Conservation (phyloP, 352 stramenopile genomes). For the Pythium biforme region DNA sequence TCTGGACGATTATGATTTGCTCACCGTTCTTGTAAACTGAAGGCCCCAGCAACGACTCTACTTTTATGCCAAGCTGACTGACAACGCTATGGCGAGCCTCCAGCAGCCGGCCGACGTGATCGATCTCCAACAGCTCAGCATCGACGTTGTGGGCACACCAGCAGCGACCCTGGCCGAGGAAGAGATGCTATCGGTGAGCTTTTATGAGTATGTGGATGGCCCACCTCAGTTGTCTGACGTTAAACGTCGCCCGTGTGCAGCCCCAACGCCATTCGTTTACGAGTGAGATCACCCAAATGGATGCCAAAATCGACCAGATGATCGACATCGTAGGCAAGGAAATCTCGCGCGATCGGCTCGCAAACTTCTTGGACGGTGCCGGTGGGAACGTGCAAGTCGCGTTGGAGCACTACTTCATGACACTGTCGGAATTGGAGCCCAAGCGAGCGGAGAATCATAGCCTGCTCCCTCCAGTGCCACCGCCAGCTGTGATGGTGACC, state of each 20-base stretch:
- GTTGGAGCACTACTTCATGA: constrained; percentile 91
- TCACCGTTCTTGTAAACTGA: background rate
- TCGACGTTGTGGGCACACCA: constrained; percentile 58
- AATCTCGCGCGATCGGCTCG: constrained; percentile 66
- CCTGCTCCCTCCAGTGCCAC: constrained; percentile 5
- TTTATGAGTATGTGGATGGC: background rate
- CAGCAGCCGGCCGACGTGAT: constrained; percentile 53
- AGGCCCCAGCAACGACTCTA: constrained; percentile 70
- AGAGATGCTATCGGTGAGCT: constrained; percentile 23
- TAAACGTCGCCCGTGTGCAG: constrained; percentile 3
- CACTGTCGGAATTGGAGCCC: constrained; percentile 43
- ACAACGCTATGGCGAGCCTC: constrained; percentile 71
- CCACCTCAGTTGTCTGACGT: no score
- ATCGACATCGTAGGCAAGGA: constrained; percentile 70
- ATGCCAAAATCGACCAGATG: constrained; percentile 88
- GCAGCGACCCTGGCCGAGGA: constrained; percentile 18
- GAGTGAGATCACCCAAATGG: constrained; percentile 64
- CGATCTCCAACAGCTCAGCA: constrained; percentile 59
- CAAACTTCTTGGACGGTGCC: constrained; percentile 76
- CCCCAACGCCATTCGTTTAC: constrained; percentile 46
- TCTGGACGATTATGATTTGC: background rate
- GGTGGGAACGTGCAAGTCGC: constrained; percentile 81
- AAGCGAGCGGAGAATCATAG: background rate
- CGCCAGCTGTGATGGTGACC: background rate
- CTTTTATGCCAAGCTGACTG: constrained; percentile 79